Conservation (phyloP, 257 asterid genomes). For the Solanum raphanifolium region DNA sequence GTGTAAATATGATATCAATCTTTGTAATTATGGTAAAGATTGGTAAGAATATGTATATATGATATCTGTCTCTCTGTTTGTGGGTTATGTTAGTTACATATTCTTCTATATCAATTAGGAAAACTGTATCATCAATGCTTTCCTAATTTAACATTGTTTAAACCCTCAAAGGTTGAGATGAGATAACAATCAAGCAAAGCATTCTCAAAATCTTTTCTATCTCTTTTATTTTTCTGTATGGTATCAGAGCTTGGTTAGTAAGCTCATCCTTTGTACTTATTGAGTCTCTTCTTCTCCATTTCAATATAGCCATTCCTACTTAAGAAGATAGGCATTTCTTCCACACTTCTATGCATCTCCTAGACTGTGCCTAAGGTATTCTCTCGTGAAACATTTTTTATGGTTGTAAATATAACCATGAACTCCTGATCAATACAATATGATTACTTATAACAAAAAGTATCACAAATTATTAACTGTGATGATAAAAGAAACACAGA, state of each 20-base stretch:
- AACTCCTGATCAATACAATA: background rate
- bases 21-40: background rate
- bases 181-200: background rate
- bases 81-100: background rate
- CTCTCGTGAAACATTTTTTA: background rate
- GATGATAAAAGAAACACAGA: background rate
- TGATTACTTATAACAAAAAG: background rate
- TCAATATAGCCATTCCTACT: background rate
- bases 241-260: background rate
- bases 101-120: background rate
- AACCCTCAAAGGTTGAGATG: background rate
- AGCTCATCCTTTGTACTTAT: background rate
- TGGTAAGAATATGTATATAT: background rate
- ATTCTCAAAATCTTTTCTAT: background rate
- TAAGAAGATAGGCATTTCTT: background rate
- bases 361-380: background rate
- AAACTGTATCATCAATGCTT: background rate
- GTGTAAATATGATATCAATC: background rate
- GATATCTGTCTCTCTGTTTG: background rate
- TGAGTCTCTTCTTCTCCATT: background rate
- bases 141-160: background rate
- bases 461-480: background rate
- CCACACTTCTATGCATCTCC: background rate
- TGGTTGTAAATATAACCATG: background rate
- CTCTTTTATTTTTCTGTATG: background rate